Evolutionary conservation across 208 protist species (phyloP), one percentile per base, ranked within the genome.

Genomic region (Strigomonas culicis): DNA sequence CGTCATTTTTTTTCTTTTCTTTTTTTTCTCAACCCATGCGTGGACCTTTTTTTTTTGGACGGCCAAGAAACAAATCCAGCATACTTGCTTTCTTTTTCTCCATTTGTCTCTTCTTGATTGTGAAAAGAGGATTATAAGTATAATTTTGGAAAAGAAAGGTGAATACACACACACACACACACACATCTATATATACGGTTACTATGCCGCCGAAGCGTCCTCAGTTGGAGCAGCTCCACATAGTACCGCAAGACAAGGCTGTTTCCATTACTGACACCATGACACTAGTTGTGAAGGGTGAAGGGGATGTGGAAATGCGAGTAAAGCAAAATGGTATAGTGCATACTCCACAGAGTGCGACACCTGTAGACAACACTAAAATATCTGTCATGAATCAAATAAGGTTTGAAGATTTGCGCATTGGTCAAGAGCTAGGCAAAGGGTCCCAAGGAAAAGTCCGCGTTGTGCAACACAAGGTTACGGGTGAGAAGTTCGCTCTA

Each of bases 211-310:
- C 85, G 0, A 95, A 95, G 63, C 76, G 89, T 55, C 89, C 89
- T 1, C 75, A 80, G 34, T 72, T 92, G 31, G 75, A 83, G 57
- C 70, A 86, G 55, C 77, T 93, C 27, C 75, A 80, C 49, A 74
- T 93, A 55, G 75, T 62, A 44, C 83, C 70, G 28, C 46, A 77
- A 41, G 77, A 95, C 47, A 88, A 82, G 41, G 72, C 76, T 21
- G 86, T 95, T 46, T 93, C 89, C 15, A 95, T 95, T 59, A 95
- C 89, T 13, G 89, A 96, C 70, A 96, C 90, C 1, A 82, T 96
- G 74, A 96, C 90, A 0, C 46, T 96, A 68, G 86, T 93, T 49
- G 87, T 96, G n/a, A 92, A 90, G 59, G 87, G 85, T 25, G 87
- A 93, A 60, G 85, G 84, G 11, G 90, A 86, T 31, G 66, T 82